Percentiles rank a stretch among this genome's conserved stretches.
Conservation (phyloP, 805 yeast species). For the Saturnispora halmiae region DNA sequence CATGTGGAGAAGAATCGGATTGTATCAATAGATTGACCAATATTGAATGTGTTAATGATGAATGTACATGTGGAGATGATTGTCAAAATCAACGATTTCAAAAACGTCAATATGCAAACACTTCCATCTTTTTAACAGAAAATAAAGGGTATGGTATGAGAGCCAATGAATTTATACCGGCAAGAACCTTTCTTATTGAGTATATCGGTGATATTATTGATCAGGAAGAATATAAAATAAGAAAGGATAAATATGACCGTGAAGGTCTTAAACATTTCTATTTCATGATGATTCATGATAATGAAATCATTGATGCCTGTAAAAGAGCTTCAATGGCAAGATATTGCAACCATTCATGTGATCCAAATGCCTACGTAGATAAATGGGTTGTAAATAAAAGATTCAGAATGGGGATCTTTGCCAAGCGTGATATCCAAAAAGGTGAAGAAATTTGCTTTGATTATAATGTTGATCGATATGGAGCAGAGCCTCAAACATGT, state of each 20-base stretch:
- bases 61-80: slow-evolving; percentile 62
- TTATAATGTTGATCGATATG: slow-evolving; percentile 93
- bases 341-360: slow-evolving; percentile 91
- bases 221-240: slow-evolving; percentile 59
- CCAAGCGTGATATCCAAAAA: slow-evolving; percentile 55
- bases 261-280: slow-evolving; percentile 73
- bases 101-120: slow-evolving; percentile 55
- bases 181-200: slow-evolving; percentile 74
- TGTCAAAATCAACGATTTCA: slow-evolving; percentile 91
- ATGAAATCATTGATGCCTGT: slow-evolving; percentile 93
- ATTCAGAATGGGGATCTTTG: slow-evolving; percentile 89
- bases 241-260: slow-evolving; percentile 68
- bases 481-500: slow-evolving; percentile 90
- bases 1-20: slow-evolving; percentile 80
- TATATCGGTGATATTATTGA: slow-evolving; percentile 92
- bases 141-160: slow-evolving; percentile 86
- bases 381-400: slow-evolving; percentile 95
- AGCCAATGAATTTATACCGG: slow-evolving; percentile 49
- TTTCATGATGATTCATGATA: slow-evolving; percentile 91
- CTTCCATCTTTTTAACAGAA: slow-evolving; percentile 78
- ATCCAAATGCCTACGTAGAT: slow-evolving; percentile 90
- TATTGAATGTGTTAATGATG: slow-evolving; percentile 75
- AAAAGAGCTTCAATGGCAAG: slow-evolving; percentile 80
- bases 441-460: slow-evolving; percentile 93
- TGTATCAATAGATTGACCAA: slow-evolving; percentile 90